Evolutionary conservation across 1,284 basidiomycete genomes (phyloP).

Genomic region (Rhodotorula mucilaginosa): DNA sequence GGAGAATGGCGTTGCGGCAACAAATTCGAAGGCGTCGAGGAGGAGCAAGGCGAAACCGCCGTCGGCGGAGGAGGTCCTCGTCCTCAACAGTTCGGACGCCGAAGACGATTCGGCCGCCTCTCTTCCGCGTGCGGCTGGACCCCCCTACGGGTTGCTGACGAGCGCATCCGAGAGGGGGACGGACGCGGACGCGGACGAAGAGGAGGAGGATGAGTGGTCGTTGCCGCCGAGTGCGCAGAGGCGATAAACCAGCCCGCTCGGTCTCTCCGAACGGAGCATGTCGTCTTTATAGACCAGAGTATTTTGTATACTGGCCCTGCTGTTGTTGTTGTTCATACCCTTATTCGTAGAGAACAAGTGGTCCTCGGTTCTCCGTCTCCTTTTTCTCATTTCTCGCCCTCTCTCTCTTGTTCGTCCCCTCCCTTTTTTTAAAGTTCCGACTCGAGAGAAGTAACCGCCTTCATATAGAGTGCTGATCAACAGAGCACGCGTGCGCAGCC

Average conservation of each 20-base stretch:
- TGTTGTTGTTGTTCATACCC: conserved; percentile 1
- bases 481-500: too few species aligned
- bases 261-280: too few species aligned
- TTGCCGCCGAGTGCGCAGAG: conserved; percentile 33
- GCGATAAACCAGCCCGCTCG: not conserved
- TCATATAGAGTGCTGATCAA: too few species aligned
- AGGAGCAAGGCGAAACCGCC: conserved; percentile 1
- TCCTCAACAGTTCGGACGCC: conserved; percentile 27
- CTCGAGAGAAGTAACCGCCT: too few species aligned
- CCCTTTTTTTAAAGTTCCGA: not conserved
- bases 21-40: not conserved
- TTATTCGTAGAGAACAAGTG: too few species aligned
- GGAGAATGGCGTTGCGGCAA: too few species aligned
- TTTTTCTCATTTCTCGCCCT: not conserved
- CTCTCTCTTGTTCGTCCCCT: not conserved
- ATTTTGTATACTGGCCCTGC: too few species aligned
- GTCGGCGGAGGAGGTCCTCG: conserved; percentile 6
- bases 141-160: not conserved
- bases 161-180: not conserved
- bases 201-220: conserved; percentile 34
- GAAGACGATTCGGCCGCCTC: not conserved
- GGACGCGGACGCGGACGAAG: not conserved
- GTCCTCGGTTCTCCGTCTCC: not conserved
- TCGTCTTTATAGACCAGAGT: not conserved
- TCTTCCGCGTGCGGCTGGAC: too few species aligned